phyloP scores from a whole-genome alignment of 768 basidiomycete genomes.

The Serendipita sp. region DNA sequence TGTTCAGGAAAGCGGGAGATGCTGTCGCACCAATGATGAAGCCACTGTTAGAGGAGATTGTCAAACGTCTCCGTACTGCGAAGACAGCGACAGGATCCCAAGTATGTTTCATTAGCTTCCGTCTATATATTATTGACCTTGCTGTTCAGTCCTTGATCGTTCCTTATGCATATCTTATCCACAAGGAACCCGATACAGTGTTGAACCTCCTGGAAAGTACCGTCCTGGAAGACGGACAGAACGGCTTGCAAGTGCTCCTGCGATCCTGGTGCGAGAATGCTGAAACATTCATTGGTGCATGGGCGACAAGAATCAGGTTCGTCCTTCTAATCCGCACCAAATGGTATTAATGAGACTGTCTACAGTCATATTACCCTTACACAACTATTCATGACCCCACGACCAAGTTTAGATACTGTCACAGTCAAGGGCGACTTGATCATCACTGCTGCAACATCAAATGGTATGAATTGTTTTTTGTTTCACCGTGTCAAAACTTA shows the following conservation, averaged over 20 bases:
- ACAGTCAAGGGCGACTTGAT: slow-evolving; percentile 86
- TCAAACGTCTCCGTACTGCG: slow-evolving; percentile 62
- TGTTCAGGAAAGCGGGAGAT: slow-evolving; percentile 69
- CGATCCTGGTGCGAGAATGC: slow-evolving; percentile 90
- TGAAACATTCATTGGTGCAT: slow-evolving; percentile 88
- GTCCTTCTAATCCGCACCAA: slow-evolving; percentile 1
- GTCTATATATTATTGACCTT: neutral
- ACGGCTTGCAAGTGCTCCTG: slow-evolving; percentile 74
- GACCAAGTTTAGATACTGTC: slow-evolving; percentile 49
- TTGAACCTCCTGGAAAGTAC: slow-evolving; percentile 56
- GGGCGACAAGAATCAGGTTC: slow-evolving; percentile 66
- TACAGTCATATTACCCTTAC: slow-evolving; percentile 57
- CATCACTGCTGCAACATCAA: slow-evolving; percentile 57
- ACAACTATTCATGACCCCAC: slow-evolving; percentile 49
- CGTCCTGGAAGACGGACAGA: slow-evolving; percentile 31
- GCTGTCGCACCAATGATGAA: slow-evolving; percentile 72
- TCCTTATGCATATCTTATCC: slow-evolving; percentile 86
- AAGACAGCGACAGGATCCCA: slow-evolving; percentile 86
- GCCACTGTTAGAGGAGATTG: slow-evolving; percentile 71
- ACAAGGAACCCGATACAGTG: slow-evolving; percentile 69
- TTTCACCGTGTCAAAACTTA: neutral
- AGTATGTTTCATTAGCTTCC: slow-evolving; percentile 24
- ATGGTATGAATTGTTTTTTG: slow-evolving; percentile 39
- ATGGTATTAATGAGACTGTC: neutral
- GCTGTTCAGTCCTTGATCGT: slow-evolving; percentile 58